A percentile compares a stretch with the other conserved stretches of the same genome.
These are phyloP conservation scores for Monosporascus sp. DNA, from an alignment of 2,329 filamentous ascomycete genomes.

Conservation along the genomic window DNA sequence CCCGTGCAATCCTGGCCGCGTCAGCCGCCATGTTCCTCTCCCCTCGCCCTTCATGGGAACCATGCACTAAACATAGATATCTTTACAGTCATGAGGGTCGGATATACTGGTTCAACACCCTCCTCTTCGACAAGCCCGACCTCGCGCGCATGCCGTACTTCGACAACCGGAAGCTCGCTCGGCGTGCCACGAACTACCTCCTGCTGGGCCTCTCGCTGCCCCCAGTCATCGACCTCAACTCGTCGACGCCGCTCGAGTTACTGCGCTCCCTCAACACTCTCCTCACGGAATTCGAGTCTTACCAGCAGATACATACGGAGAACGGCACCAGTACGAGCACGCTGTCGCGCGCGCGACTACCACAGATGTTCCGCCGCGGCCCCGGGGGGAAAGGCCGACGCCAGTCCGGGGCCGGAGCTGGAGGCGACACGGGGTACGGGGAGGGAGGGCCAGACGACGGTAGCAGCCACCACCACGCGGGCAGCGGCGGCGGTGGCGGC, in stretches of 20 bases:
- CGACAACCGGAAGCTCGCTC: conserved; percentile 74
- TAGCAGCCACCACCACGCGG: too few relatives aligned
- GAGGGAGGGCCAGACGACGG: conserved; percentile 6
- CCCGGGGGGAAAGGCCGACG: conserved; percentile 53
- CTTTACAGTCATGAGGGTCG: conserved; percentile 75
- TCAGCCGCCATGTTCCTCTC: too few relatives aligned
- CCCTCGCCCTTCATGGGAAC: too few relatives aligned
- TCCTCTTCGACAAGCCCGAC: conserved; percentile 81
- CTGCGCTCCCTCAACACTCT: conserved; percentile 81
- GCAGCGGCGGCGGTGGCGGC: conserved; percentile 7
- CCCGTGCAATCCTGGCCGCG: neutral
- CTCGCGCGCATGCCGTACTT: conserved; percentile 80
- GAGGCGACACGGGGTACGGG: conserved; percentile 6
- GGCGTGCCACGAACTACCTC: conserved; percentile 89
- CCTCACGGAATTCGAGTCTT: conserved; percentile 87
- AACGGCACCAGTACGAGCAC: conserved; percentile 64
- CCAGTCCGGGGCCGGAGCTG: conserved; percentile 41
- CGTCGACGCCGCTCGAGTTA: conserved; percentile 75
- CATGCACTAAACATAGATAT: neutral
- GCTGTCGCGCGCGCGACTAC: conserved; percentile 71
- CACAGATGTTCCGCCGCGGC: conserved; percentile 74
- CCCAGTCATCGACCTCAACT: conserved; percentile 81
- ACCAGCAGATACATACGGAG: conserved; percentile 79
- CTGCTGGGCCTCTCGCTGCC: conserved; percentile 89
- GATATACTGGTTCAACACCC: conserved; percentile 97